These are phyloP conservation scores for Paramyrothecium sp. DNA, from an alignment of 2,329 filamentous ascomycete species.

Conservation along the genomic window DNA sequence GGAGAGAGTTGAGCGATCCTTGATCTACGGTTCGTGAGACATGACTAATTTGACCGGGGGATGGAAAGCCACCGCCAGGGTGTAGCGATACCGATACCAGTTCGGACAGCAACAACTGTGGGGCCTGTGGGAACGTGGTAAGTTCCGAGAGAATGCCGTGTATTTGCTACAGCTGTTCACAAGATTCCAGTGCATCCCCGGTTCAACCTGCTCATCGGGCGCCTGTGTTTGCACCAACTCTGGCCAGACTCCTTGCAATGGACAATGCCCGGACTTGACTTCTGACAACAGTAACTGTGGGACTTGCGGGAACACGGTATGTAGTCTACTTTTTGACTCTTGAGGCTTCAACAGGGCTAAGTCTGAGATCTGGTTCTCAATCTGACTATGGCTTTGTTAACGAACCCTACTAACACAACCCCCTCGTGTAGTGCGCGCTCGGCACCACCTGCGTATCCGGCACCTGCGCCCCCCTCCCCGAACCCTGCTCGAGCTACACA, in stretches of 20 bases:
- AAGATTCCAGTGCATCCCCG: background rate
- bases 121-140: background rate
- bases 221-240: background rate
- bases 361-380: background rate
- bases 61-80: background rate
- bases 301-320: background rate
- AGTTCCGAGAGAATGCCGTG: background rate
- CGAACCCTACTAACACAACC: background rate
- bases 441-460: background rate
- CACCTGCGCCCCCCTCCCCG: background rate
- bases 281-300: background rate
- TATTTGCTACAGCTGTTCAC: background rate
- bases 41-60: background rate
- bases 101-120: background rate
- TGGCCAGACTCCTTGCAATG: background rate
- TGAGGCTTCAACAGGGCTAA: too few species aligned
- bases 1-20: background rate
- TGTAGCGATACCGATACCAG: background rate
- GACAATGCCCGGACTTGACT: background rate
- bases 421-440: background rate
- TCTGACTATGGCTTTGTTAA: background rate
- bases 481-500: background rate
- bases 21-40: background rate
- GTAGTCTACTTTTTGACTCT: background rate
- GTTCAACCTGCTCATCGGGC: background rate